These are phyloP conservation scores for Pseudocohnilembus persalinus DNA, from an alignment of 169 alveolate genomes.

Conservation along the genomic window DNA sequence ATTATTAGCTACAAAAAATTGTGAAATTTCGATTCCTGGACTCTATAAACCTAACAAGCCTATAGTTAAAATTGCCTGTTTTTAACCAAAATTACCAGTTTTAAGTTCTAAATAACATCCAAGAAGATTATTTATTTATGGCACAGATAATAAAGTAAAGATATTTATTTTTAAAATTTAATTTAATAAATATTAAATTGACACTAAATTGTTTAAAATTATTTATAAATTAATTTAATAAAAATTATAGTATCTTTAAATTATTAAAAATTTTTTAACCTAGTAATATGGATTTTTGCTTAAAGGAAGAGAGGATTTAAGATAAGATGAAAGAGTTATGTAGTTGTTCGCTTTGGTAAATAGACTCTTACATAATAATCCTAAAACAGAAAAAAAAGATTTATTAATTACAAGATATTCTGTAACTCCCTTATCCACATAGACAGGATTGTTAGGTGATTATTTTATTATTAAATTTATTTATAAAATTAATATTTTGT, in stretches of 20 bases:
- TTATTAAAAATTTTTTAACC: too few species aligned
- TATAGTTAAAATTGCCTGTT: slow-evolving; percentile 66
- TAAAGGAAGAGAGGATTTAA: slow-evolving; percentile 92
- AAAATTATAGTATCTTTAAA: too few species aligned
- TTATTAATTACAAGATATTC: slow-evolving; percentile 80
- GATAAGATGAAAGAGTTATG: slow-evolving; percentile 95
- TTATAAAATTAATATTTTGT: too few species aligned
- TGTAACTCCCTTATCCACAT: slow-evolving; percentile 90
- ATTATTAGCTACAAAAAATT: slow-evolving; percentile 71
- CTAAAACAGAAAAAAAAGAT: slow-evolving; percentile 77
- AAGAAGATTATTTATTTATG: slow-evolving; percentile 87
- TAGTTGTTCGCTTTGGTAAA: slow-evolving; percentile 84
- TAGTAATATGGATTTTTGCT: slow-evolving; percentile 69
- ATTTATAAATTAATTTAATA: too few species aligned
- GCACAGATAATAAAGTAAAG: slow-evolving; percentile 90
- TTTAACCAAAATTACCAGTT: slow-evolving; percentile 74
- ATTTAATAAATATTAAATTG: too few species aligned
- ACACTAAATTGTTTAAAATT: too few species aligned
- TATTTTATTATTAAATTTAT: too few species aligned
- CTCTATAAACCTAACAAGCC: slow-evolving; percentile 59
- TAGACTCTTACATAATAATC: slow-evolving; percentile 73
- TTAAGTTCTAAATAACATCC: slow-evolving; percentile 94
- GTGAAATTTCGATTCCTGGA: slow-evolving; percentile 88
- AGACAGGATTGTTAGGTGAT: slow-evolving; percentile 75
- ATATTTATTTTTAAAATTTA: slow-evolving; percentile 85